phyloP scores from a whole-genome alignment of 768 basidiomycete genomes.

The Crepidotus variabilis region DNA sequence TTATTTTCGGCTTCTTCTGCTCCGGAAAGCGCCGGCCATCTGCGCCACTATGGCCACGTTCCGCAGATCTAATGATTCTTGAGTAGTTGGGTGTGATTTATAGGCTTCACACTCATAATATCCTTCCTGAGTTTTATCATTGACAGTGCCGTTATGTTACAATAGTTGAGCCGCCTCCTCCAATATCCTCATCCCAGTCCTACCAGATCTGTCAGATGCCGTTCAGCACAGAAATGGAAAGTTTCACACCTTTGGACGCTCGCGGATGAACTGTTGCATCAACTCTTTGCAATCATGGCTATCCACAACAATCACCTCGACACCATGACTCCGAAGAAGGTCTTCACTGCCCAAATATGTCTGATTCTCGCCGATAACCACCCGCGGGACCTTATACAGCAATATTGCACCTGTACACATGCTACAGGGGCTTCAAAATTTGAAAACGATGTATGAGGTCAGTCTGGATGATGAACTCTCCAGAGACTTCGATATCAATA shows the following conservation, averaged over 20 bases:
- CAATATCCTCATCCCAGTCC: slow-evolving; percentile 65
- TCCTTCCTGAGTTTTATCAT: not conserved
- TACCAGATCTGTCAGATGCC: slow-evolving; percentile 7
- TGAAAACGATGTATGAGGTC: not conserved
- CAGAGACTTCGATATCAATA: not conserved
- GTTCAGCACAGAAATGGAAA: slow-evolving; percentile 6
- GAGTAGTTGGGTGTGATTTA: too few species aligned
- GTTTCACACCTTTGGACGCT: slow-evolving; percentile 46
- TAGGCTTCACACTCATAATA: not conserved
- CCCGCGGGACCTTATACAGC: slow-evolving; percentile 61
- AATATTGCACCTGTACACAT: slow-evolving; percentile 66
- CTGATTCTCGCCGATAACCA: slow-evolving; percentile 62
- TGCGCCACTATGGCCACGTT: not conserved
- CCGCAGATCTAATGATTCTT: too few species aligned
- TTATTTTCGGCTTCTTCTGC: not conserved
- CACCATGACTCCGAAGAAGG: slow-evolving; percentile 45
- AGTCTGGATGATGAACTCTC: not conserved
- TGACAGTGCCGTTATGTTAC: not conserved
- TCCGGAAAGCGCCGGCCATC: not conserved
- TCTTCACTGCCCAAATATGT: slow-evolving; percentile 54
- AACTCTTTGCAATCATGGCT: slow-evolving; percentile 48
- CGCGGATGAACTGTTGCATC: slow-evolving; percentile 53
- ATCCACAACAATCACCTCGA: slow-evolving; percentile 49
- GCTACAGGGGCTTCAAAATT: slow-evolving; percentile 44
- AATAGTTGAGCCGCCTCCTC: slow-evolving; percentile 23